Evolutionary conservation across 495 filamentous ascomycete species (phyloP), one percentile per base, ranked within the genome.

Genomic region (Penicillium salamii): DNA sequence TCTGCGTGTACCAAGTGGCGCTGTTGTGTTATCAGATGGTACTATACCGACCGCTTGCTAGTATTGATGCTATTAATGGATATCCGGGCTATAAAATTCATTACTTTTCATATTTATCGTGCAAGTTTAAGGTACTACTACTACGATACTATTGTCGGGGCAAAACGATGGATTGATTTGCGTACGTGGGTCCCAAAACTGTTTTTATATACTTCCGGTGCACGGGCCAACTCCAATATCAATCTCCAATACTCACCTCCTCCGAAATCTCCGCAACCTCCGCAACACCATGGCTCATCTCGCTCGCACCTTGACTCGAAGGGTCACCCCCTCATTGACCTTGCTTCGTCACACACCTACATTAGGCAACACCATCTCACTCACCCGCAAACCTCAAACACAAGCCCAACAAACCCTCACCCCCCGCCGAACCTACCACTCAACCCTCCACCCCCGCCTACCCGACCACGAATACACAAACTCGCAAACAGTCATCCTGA

Each of bases 401-500:
- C 19, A 38, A 39, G 18, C 35, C 5, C 18, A 5, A 18, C 8
- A 20, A 23, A n/a, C 21, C 33, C 29, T 46, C 32, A 13, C 36
- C 18, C 45, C 18, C 18, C 35, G 8, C 46, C 35, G 36, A 39
- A 46, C 59, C 44, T 95, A 91, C 75, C 89, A 95, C 69, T 93
- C 90, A 18, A 71, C 83, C 75, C 85, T 73, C 70, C 82, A 52
- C 59, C 78, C 49, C 61, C 81, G 38, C 57, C 80, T 37, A 71
- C 82, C 64, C 43, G 46, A 61, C 33, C 70, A 73, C 50, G 61
- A 67, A 55, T 96, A 91, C 82, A 82, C 74, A 42, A 70, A 81
- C 33, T 70, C 82, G 54, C 89, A 96, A 76, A 69, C 72, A 13
- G 72, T 81, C 46, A 92, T 97, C 67, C 90, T 98, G 51, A 76